Conservation (phyloP, 345 rosid genomes). For the Euphorbia pulcherrima region DNA sequence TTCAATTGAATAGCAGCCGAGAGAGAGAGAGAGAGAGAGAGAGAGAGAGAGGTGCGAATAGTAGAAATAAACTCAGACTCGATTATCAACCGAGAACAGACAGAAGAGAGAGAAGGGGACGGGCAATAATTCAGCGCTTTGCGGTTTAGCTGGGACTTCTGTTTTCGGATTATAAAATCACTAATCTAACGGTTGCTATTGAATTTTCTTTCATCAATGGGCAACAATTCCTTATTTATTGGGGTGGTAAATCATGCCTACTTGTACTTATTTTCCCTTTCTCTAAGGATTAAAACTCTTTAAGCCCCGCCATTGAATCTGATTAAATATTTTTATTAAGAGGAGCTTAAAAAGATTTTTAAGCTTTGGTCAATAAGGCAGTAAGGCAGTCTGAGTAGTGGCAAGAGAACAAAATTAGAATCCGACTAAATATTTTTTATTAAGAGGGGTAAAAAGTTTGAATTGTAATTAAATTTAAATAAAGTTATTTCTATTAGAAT, state of each 20-base stretch:
- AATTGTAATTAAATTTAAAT: no score
- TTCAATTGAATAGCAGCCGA: slow-evolving; percentile 15
- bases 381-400: no score
- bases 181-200: not conserved
- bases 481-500: no score
- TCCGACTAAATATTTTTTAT: no score
- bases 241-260: not conserved
- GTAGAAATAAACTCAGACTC: not conserved
- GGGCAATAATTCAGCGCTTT: not conserved
- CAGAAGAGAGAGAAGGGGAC: not conserved
- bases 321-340: no score
- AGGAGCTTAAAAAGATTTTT: no score
- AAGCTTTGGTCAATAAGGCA: no score
- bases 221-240: not conserved
- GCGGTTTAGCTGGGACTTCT: not conserved
- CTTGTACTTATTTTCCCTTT: no score
- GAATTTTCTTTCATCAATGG: not conserved
- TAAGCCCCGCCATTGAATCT: no score
- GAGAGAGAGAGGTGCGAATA: not conserved
- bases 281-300: no score
- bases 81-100: not conserved
- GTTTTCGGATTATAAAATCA: not conserved
- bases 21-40: slow-evolving; percentile 13
- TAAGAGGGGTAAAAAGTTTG: no score
- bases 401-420: no score